Conservation (phyloP, 139 green algal species). For the Zygnema circumcarinatum region DNA sequence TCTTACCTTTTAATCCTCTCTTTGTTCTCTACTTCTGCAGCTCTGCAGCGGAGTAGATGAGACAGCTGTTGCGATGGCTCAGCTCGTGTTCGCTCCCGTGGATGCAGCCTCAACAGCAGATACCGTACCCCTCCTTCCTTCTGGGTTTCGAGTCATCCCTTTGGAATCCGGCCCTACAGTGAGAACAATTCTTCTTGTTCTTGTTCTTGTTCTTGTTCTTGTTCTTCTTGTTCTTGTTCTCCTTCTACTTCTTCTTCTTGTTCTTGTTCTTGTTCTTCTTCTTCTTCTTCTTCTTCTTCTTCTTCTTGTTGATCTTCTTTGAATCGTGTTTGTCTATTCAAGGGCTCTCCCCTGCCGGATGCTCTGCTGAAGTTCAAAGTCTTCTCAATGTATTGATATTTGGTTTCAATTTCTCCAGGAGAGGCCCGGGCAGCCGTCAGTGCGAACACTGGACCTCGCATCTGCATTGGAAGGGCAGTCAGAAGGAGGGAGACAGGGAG, state of each 20-base stretch:
- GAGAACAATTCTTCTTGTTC: not conserved
- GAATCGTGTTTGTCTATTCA: not conserved
- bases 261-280: constrained; percentile 10
- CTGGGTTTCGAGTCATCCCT: constrained; percentile 55
- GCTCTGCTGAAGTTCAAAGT: too few species aligned
- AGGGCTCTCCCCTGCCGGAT: too few species aligned
- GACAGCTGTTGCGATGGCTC: constrained; percentile 24
- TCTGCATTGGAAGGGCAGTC: constrained; percentile 35
- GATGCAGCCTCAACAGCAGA: constrained; percentile 50
- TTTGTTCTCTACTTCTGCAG: too few species aligned
- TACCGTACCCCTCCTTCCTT: constrained; percentile 44
- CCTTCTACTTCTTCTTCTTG: constrained; percentile 18
- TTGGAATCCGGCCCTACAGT: constrained; percentile 25
- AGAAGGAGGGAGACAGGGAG: not conserved
- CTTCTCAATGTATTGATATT: too few species aligned
- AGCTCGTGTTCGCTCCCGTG: constrained; percentile 56
- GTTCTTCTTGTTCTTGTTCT: not conserved
- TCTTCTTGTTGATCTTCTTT: constrained; percentile 8
- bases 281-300: constrained; percentile 9
- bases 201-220: not conserved
- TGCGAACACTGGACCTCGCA: constrained; percentile 41
- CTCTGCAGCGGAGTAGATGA: constrained; percentile 44
- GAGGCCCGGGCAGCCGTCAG: not conserved
- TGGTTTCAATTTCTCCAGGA: not conserved
- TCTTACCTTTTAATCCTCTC: too few species aligned